phyloP scores from a whole-genome alignment of 2,329 filamentous ascomycete genomes.

The Penicillium crustosum region DNA sequence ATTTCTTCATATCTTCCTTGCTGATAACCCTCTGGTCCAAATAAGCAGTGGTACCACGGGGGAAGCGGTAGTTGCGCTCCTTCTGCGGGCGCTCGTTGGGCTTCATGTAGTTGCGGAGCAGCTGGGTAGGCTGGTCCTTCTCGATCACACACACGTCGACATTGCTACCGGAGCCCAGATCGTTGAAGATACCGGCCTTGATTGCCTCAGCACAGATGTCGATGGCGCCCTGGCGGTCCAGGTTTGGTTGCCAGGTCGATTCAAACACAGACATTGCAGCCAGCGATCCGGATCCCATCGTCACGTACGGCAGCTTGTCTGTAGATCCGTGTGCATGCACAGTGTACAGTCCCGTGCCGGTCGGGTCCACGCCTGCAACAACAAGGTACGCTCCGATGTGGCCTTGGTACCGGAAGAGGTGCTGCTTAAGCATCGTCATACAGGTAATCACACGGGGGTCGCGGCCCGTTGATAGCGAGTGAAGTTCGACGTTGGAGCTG shows the following conservation, averaged over 20 bases:
- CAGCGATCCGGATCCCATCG: constrained; percentile 94
- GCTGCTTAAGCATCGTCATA: constrained; percentile 99
- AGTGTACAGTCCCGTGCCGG: constrained; percentile 91
- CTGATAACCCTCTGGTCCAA: constrained; percentile 95
- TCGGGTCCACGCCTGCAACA: constrained; percentile 93
- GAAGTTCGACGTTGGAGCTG: constrained; percentile 96
- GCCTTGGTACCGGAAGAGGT: constrained; percentile 97
- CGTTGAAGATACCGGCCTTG: constrained; percentile 96
- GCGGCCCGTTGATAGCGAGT: constrained; percentile 92
- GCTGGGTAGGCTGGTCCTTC: constrained; percentile 80
- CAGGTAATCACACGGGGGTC: constrained; percentile 96
- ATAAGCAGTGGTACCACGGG: constrained; percentile 87
- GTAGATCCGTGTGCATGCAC: constrained; percentile 98
- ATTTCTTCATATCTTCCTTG: constrained; percentile 90
- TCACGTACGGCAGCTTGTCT: constrained; percentile 98
- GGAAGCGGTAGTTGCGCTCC: constrained; percentile 89
- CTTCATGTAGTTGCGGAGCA: constrained; percentile 88
- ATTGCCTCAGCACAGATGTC: constrained; percentile 83
- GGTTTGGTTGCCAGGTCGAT: constrained; percentile 81
- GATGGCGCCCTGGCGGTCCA: constrained; percentile 79
- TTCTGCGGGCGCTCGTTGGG: constrained; percentile 91
- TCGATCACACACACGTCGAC: constrained; percentile 97
- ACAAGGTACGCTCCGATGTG: constrained; percentile 98
- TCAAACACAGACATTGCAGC: constrained; percentile 99
- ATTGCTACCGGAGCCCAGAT: constrained; percentile 93